Percentiles rank a stretch among this genome's conserved stretches.
Conservation (phyloP, 495 filamentous ascomycete species). For the Daldinia bambusicola region DNA sequence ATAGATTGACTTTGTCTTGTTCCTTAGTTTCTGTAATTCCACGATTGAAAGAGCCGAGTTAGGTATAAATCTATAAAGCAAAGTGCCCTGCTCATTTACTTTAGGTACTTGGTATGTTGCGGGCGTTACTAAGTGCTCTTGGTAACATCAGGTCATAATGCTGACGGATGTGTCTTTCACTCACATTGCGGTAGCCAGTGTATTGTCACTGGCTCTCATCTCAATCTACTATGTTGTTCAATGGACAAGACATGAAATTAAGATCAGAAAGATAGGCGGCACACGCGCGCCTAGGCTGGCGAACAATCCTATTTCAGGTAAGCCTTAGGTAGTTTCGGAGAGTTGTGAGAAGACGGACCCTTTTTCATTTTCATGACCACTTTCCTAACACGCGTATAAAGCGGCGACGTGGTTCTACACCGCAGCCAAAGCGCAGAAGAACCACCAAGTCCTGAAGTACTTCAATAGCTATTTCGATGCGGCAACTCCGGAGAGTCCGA, state of each 20-base stretch:
- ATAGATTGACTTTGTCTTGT: not conserved
- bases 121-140: not conserved
- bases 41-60: not conserved
- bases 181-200: constrained; percentile 11
- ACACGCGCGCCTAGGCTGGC: constrained; percentile 29
- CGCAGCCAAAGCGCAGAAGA: constrained; percentile 41
- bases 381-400: constrained; percentile 26
- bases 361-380: not conserved
- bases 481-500: constrained; percentile 50
- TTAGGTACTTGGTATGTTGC: not conserved
- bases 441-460: constrained; percentile 50
- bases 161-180: constrained; percentile 24
- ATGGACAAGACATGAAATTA: constrained; percentile 29
- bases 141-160: constrained; percentile 12
- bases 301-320: constrained; percentile 37
- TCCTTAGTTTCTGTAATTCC: not conserved
- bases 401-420: constrained; percentile 20
- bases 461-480: constrained; percentile 46
- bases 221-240: constrained; percentile 29
- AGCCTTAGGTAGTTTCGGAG: constrained; percentile 18
- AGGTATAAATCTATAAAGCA: not conserved
- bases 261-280: constrained; percentile 41
- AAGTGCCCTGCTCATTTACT: too few species aligned
- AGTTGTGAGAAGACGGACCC: not conserved
- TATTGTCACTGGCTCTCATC: constrained; percentile 17